These are phyloP conservation scores for Eimeria sp. DNA, from an alignment of 169 alveolate species.

Conservation along the genomic window DNA sequence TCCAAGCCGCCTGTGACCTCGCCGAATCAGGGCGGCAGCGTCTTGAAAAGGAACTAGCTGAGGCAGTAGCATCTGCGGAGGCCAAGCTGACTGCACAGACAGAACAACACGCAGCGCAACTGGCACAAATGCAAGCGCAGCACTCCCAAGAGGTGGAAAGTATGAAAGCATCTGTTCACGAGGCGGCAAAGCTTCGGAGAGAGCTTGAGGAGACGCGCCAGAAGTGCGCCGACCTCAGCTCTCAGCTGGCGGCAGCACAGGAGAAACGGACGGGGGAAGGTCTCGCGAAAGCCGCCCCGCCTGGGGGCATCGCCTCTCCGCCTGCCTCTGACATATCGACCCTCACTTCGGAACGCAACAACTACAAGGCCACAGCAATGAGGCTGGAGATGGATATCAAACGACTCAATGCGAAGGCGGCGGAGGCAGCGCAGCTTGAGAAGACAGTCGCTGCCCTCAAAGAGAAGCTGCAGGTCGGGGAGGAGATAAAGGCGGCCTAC, in stretches of 20 bases:
- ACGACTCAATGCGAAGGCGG: conserved; percentile 34
- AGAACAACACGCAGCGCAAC: conserved; percentile 14
- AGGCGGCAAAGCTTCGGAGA: background rate
- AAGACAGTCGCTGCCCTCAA: conserved; percentile 32
- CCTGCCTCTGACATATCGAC: conserved; percentile 58
- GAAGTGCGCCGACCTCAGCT: conserved; percentile 38
- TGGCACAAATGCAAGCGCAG: conserved; percentile 19
- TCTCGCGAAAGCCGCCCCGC: background rate
- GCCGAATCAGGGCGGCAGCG: conserved; percentile 6
- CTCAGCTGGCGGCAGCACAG: conserved; percentile 27
- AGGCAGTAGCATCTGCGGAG: conserved; percentile 4
- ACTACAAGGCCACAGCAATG: conserved; percentile 54
- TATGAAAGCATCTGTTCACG: background rate
- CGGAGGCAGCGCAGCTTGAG: conserved; percentile 46
- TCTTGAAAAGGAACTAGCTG: conserved; percentile 17
- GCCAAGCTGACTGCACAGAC: conserved; percentile 21
- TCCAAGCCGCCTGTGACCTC: conserved; percentile 6
- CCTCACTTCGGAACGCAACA: conserved; percentile 63
- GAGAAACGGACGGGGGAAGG: background rate
- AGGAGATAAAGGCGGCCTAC: conserved; percentile 54
- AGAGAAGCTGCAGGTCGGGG: conserved; percentile 15
- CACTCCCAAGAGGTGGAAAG: background rate
- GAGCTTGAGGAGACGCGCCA: conserved; percentile 32
- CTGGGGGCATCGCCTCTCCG: conserved; percentile 21
- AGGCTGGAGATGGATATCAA: conserved; percentile 49